Conservation (phyloP, 1,284 basidiomycete species). For the Rhodotorula glutinis region DNA sequence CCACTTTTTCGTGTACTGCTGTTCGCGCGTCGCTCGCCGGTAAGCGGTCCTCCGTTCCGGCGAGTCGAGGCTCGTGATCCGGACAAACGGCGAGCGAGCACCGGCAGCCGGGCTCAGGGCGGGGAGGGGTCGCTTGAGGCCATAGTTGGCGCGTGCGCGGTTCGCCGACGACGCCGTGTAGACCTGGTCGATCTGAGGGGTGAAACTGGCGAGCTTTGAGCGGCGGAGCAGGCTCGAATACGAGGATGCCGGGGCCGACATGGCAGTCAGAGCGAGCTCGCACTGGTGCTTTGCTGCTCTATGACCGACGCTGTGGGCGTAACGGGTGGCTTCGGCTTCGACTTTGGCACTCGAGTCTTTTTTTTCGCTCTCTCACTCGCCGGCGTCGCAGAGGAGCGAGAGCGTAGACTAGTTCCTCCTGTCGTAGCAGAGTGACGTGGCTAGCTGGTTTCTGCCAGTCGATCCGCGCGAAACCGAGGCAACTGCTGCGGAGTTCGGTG, state of each 20-base stretch:
- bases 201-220: slow-evolving; percentile 41
- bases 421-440: too few species aligned
- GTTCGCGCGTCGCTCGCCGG: slow-evolving; percentile 34
- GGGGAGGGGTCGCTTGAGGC: slow-evolving; percentile 38
- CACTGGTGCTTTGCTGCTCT: too few species aligned
- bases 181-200: slow-evolving; percentile 39
- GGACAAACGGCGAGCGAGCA: slow-evolving; percentile 28
- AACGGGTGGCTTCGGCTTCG: too few species aligned
- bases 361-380: too few species aligned
- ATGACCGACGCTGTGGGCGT: too few species aligned
- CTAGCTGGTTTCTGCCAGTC: too few species aligned
- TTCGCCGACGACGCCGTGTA: slow-evolving; percentile 33
- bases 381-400: too few species aligned
- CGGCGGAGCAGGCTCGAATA: slow-evolving; percentile 41
- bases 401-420: too few species aligned
- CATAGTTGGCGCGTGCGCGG: slow-evolving; percentile 35
- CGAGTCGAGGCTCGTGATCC: slow-evolving; percentile 33
- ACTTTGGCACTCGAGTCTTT: too few species aligned
- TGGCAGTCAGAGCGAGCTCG: not conserved
- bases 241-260: slow-evolving; percentile 20
- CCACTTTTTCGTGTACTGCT: slow-evolving; percentile 25
- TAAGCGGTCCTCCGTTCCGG: slow-evolving; percentile 30
- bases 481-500: too few species aligned
- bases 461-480: too few species aligned
- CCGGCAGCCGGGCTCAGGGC: slow-evolving; percentile 16